Percentiles rank a stretch among this genome's conserved stretches.
Conservation (phyloP, 306 rosid species). For the Lathyrus tuberosus region DNA sequence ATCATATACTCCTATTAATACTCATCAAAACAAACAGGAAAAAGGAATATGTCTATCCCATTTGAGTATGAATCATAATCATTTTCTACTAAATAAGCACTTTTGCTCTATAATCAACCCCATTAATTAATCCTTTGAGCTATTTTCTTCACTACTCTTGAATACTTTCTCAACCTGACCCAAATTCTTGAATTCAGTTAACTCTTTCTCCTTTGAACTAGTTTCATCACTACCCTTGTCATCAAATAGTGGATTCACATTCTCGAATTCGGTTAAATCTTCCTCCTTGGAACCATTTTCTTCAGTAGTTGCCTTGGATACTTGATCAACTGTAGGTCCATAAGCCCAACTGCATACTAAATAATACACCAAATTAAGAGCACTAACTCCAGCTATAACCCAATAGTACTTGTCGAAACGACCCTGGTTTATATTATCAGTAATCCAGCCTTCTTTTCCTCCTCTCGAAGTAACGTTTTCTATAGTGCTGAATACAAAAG, state of each 20-base stretch:
- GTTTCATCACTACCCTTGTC: slow-evolving; percentile 9
- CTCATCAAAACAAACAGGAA: background rate
- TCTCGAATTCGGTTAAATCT: slow-evolving; percentile 31
- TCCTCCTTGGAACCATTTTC: slow-evolving; percentile 35
- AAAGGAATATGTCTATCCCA: background rate
- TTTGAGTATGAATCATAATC: slow-evolving; percentile 4
- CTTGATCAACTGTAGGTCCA: slow-evolving; percentile 54
- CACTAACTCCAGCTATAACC: slow-evolving; percentile 50
- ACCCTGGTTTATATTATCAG: slow-evolving; percentile 57
- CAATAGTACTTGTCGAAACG: slow-evolving; percentile 62
- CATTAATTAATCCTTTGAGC: slow-evolving; percentile 14
- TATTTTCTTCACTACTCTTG: slow-evolving; percentile 21
- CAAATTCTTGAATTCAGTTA: slow-evolving; percentile 28
- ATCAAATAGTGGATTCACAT: background rate
- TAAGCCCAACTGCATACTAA: slow-evolving; percentile 66
- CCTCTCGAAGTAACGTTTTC: slow-evolving; percentile 56
- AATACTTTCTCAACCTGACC: slow-evolving; percentile 4
- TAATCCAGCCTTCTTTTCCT: slow-evolving; percentile 68
- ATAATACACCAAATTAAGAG: slow-evolving; percentile 51
- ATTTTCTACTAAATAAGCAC: background rate
- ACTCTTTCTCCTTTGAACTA: slow-evolving; percentile 33
- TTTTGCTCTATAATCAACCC: background rate
- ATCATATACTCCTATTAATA: background rate
- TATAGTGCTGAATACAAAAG: slow-evolving; percentile 47
- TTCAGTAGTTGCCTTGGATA: background rate